Conservation (phyloP, 441 rosid species). For the Populus tomentosa region DNA sequence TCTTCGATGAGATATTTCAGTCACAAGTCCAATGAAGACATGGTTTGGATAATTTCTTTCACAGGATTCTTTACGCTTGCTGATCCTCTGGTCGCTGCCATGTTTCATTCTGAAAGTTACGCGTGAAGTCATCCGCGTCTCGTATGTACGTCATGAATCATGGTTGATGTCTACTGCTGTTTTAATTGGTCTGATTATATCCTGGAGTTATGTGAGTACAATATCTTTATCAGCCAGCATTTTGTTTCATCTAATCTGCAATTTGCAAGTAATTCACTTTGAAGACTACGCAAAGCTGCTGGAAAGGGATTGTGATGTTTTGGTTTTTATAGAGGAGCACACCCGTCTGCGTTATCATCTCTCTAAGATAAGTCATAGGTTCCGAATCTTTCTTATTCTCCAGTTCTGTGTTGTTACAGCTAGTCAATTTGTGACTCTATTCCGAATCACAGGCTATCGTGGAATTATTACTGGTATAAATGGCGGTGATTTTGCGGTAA, state of each 20-base stretch:
- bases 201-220: conserved; percentile 72
- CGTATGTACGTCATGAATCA: conserved; percentile 50
- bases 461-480: conserved; percentile 59
- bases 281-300: conserved; percentile 71
- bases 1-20: not conserved
- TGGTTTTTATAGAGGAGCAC: conserved; percentile 68
- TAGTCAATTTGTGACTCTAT: conserved; percentile 65
- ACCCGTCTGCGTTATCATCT: conserved; percentile 63
- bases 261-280: conserved; percentile 87
- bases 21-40: not conserved
- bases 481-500: conserved; percentile 87
- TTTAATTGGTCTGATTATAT: conserved; percentile 45
- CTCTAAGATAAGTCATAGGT: conserved; percentile 94
- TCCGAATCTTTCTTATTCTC: conserved; percentile 80
- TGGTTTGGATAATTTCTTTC: conserved; percentile 2
- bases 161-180: conserved; percentile 68
- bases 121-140: conserved; percentile 56
- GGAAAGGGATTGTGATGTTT: conserved; percentile 66
- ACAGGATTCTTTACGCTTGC: conserved; percentile 66
- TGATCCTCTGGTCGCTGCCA: conserved; percentile 69
- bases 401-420: conserved; percentile 69
- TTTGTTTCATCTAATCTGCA: conserved; percentile 85
- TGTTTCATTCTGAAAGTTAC: conserved; percentile 62
- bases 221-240: conserved; percentile 72
- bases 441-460: conserved; percentile 70